These are phyloP conservation scores for Chenopodium suecicum DNA, from an alignment of 148 eudicot genomes.

Conservation along the genomic window DNA sequence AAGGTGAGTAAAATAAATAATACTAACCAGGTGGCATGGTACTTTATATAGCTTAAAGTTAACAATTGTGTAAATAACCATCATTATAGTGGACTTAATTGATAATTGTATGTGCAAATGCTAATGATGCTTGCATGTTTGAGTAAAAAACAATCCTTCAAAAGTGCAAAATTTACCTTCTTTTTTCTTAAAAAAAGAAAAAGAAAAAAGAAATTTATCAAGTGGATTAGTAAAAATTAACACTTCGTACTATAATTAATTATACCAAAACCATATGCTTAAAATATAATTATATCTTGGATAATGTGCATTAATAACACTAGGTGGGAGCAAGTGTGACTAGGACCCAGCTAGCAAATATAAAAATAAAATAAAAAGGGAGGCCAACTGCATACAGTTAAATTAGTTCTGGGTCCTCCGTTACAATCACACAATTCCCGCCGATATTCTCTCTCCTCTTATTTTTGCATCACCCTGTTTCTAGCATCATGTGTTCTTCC, in stretches of 20 bases:
- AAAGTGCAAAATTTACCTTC: neutral
- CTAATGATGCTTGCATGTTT: conserved; percentile 12
- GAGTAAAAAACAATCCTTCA: conserved; percentile 25
- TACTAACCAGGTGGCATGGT: neutral
- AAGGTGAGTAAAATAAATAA: neutral
- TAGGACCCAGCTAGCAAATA: neutral
- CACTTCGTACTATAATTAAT: neutral
- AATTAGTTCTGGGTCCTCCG: conserved; percentile 14
- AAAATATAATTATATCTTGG: neutral
- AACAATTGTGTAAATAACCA: neutral
- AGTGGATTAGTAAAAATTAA: neutral
- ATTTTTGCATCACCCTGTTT: neutral
- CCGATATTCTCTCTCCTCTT: conserved; percentile 14
- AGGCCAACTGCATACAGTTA: conserved; percentile 4
- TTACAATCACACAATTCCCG: conserved; percentile 19
- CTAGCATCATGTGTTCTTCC: conserved; percentile 17
- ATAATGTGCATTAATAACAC: neutral
- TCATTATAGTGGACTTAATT: neutral
- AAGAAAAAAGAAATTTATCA: neutral
- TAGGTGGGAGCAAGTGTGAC: conserved; percentile 3
- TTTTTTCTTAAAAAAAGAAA: neutral
- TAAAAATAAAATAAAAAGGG: no score
- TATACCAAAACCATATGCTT: neutral
- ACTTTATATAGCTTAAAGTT: neutral
- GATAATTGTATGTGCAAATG: neutral